Percentiles rank a stretch among this genome's conserved stretches.
Evolutionary conservation across 306 rosid species (phyloP).

Genomic region (Carpinus fangiana): DNA sequence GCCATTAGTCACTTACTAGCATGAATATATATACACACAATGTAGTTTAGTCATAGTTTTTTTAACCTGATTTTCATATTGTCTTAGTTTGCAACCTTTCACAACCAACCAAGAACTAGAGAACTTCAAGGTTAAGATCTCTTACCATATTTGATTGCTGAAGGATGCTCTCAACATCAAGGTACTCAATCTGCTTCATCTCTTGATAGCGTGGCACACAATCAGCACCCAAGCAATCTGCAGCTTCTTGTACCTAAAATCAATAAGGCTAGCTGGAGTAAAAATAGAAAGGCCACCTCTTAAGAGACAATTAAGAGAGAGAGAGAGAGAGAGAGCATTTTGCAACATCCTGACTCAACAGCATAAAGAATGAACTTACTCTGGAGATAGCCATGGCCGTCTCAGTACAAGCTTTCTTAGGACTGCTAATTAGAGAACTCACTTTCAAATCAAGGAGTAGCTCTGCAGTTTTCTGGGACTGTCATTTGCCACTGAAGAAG

Average conservation of each 20-base stretch:
- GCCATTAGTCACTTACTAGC: background rate
- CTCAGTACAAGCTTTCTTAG: slow-evolving; percentile 66
- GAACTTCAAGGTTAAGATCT: slow-evolving; percentile 20
- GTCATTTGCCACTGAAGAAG: slow-evolving; percentile 35
- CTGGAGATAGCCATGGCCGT: slow-evolving; percentile 70
- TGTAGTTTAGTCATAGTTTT: background rate
- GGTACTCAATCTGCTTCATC: slow-evolving; percentile 58
- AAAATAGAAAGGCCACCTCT: background rate
- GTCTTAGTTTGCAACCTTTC: background rate
- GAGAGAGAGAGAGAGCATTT: slow-evolving; percentile 19
- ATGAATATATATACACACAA: background rate
- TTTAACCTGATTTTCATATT: background rate
- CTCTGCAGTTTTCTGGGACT: slow-evolving; percentile 95
- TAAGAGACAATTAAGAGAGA: slow-evolving; percentile 1
- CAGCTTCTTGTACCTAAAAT: slow-evolving; percentile 88
- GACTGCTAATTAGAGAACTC: slow-evolving; percentile 69
- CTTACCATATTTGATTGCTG: slow-evolving; percentile 60
- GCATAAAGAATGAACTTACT: slow-evolving; percentile 47
- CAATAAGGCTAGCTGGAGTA: slow-evolving; percentile 23
- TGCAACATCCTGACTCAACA: slow-evolving; percentile 7
- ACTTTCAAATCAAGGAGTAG: slow-evolving; percentile 83
- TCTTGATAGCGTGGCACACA: slow-evolving; percentile 83
- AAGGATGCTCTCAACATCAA: slow-evolving; percentile 55
- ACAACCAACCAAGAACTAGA: background rate
- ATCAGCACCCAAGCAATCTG: slow-evolving; percentile 95